Percentiles rank a stretch among this genome's conserved stretches.
phyloP scores from a whole-genome alignment of 441 rosid species.

The Jatropha multifida region DNA sequence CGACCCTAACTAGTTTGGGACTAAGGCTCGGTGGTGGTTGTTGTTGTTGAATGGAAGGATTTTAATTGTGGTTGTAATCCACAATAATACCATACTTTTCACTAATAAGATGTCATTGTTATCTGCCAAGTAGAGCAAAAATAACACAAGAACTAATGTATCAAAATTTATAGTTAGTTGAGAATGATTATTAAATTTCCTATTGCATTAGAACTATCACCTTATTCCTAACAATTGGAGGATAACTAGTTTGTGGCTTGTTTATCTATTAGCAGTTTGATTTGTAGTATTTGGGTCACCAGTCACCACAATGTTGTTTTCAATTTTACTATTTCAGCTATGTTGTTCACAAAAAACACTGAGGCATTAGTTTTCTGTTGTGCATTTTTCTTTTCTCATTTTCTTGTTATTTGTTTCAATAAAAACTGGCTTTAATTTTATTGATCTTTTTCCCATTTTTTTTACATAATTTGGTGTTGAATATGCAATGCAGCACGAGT shows the following conservation, averaged over 20 bases:
- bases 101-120: neutral
- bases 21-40: no score
- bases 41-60: neutral
- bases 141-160: neutral
- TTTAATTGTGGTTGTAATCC: neutral
- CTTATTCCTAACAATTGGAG: neutral
- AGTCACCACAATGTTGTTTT: no score
- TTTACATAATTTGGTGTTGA: neutral
- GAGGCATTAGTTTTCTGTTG: neutral
- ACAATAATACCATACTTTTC: neutral
- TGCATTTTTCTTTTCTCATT: neutral
- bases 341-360: neutral
- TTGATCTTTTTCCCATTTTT: neutral
- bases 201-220: neutral
- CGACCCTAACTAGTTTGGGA: no score
- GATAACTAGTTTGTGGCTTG: neutral
- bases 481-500: neutral
- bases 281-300: neutral
- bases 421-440: neutral
- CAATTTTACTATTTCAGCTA: neutral
- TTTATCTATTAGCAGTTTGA: neutral
- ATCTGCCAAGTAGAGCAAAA: neutral
- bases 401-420: neutral
- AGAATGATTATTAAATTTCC: neutral
- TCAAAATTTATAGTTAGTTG: neutral